Evolutionary conservation across 2,329 filamentous ascomycete species (phyloP).

Genomic region (Hymenoscyphus fructigenus): DNA sequence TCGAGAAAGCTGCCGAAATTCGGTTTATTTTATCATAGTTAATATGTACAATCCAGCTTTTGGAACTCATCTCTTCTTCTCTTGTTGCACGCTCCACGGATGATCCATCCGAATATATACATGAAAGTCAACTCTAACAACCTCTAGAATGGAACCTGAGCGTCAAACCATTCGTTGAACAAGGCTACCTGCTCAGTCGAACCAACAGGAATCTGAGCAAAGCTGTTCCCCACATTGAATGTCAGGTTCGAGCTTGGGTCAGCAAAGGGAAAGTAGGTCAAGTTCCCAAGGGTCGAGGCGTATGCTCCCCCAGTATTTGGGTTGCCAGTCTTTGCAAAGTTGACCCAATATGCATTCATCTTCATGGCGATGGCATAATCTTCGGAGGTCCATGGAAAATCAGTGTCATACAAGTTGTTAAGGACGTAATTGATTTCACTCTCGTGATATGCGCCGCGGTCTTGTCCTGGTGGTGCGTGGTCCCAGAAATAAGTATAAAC

Average conservation of each 20-base stretch:
- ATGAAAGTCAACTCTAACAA: too few relatives aligned
- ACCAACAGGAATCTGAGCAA: background rate
- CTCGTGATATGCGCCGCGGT: slow-evolving; percentile 34
- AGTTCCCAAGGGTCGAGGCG: background rate
- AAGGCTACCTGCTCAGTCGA: background rate
- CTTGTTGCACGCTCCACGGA: too few relatives aligned
- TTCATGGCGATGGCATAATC: slow-evolving; percentile 33
- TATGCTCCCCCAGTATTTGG: slow-evolving; percentile 51
- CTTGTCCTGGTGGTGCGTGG: slow-evolving; percentile 32
- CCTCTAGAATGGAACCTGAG: background rate
- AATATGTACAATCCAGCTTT: too few relatives aligned
- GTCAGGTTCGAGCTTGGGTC: background rate
- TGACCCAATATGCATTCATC: slow-evolving; percentile 69
- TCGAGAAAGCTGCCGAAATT: too few relatives aligned
- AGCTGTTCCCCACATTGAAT: background rate
- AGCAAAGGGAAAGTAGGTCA: background rate
- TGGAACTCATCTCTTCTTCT: too few relatives aligned
- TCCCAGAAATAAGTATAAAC: slow-evolving; percentile 37
- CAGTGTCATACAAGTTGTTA: slow-evolving; percentile 32
- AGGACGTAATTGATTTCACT: slow-evolving; percentile 37
- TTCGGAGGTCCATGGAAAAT: slow-evolving; percentile 28
- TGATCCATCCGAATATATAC: too few relatives aligned
- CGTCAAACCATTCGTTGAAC: background rate
- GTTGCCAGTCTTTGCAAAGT: slow-evolving; percentile 64
- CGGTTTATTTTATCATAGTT: too few relatives aligned